A percentile compares a stretch with the other conserved stretches of the same genome.
These are phyloP conservation scores for Boletus coccyginus DNA, from an alignment of 768 basidiomycete species.

Conservation along the genomic window DNA sequence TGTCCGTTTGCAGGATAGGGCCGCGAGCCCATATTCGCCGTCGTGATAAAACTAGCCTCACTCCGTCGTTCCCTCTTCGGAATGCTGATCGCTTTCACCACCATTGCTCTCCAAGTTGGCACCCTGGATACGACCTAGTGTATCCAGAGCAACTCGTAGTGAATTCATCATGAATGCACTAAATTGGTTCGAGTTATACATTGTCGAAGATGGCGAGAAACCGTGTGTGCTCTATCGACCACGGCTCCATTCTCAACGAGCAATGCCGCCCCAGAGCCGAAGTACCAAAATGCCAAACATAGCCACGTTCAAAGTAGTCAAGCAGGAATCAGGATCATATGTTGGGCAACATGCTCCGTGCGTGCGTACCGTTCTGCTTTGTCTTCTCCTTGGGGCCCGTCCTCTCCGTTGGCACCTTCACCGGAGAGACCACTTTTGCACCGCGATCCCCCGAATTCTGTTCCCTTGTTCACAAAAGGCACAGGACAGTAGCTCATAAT, in stretches of 20 bases:
- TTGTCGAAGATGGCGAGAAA: conserved; percentile 92
- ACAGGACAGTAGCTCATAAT: too few species aligned
- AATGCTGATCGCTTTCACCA: conserved; percentile 9
- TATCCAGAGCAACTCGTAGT: not conserved
- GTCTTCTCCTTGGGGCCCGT: not conserved
- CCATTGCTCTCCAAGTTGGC: not conserved
- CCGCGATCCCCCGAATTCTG: too few species aligned
- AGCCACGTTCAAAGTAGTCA: conserved; percentile 89
- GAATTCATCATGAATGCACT: conserved; percentile 78
- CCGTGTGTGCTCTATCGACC: conserved; percentile 56
- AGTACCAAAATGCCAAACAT: conserved; percentile 97
- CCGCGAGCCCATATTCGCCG: conserved; percentile 63
- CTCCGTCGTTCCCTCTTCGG: not conserved
- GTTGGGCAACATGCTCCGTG: conserved; percentile 92
- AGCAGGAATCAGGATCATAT: conserved; percentile 99
- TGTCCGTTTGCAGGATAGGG: conserved; percentile 45
- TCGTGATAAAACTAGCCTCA: too few species aligned
- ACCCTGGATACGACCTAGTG: not conserved
- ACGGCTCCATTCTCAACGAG: not conserved
- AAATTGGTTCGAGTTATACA: conserved; percentile 86
- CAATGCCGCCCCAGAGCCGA: conserved; percentile 70
- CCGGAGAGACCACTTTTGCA: too few species aligned
- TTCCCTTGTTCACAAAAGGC: too few species aligned
- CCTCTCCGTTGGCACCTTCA: not conserved
- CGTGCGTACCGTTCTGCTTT: conserved; percentile 51